Percentiles rank a stretch among this genome's conserved stretches.
These are phyloP conservation scores for Triglochin maritima DNA, from an alignment of 106 monocot genomes.

Conservation along the genomic window DNA sequence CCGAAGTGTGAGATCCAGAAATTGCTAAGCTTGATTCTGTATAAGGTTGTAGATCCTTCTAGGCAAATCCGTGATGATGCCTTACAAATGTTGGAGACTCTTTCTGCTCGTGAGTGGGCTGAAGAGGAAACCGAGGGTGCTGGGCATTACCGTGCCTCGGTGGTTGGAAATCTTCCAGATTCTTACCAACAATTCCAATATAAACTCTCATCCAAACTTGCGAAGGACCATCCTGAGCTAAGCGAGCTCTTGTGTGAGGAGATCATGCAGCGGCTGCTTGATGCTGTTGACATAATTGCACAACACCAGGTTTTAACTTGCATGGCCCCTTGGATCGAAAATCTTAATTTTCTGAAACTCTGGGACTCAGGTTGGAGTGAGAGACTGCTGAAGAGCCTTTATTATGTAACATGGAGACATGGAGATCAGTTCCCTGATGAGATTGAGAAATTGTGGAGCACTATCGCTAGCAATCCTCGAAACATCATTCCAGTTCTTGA, in stretches of 20 bases:
- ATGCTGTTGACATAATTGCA: conserved; percentile 96
- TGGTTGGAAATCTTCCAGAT: conserved; percentile 97
- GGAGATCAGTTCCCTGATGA: conserved; percentile 99
- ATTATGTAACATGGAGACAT: conserved; percentile 95
- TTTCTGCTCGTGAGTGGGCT: conserved; percentile 94
- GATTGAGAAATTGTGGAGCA: conserved; percentile 97
- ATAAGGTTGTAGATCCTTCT: conserved; percentile 91
- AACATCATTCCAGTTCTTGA: conserved; percentile 91
- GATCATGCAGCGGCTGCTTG: conserved; percentile 96
- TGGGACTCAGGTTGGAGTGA: conserved; percentile 97
- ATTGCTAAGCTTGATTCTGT: conserved; percentile 89
- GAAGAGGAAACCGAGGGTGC: conserved; percentile 67
- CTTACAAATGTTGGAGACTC: conserved; percentile 97
- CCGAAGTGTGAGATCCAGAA: conserved; percentile 93
- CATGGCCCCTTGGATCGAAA: conserved; percentile 98
- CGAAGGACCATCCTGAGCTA: conserved; percentile 95
- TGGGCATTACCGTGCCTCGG: conserved; percentile 78
- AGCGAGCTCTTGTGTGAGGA: conserved; percentile 90
- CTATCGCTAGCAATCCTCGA: conserved; percentile 71
- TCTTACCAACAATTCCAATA: conserved; percentile 99
- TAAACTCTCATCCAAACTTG: conserved; percentile 85
- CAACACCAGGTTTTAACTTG: conserved; percentile 97
- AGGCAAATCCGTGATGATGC: conserved; percentile 88
- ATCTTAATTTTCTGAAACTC: conserved; percentile 75
- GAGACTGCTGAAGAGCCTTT: conserved; percentile 85